Evolutionary conservation across 768 basidiomycete genomes (phyloP).

Genomic region (Lentinula detonsa): DNA sequence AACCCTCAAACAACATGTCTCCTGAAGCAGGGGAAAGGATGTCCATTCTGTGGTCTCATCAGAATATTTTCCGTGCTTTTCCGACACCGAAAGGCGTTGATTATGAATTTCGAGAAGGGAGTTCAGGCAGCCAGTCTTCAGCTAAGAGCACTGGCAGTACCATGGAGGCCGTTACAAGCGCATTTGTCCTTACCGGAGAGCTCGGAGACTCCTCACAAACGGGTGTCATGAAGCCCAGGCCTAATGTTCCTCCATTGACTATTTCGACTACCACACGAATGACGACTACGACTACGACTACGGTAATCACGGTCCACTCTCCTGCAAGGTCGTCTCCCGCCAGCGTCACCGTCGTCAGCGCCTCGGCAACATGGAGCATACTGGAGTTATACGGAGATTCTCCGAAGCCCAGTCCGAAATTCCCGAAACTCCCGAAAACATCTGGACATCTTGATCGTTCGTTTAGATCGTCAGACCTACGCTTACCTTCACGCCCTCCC

Average conservation of each 20-base stretch:
- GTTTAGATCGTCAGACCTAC: background rate
- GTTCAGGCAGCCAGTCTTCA: background rate
- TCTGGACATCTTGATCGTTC: background rate
- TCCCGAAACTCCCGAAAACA: background rate
- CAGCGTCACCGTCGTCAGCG: background rate
- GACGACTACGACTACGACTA: background rate
- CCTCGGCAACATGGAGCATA: constrained; percentile 7
- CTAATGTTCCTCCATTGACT: constrained; percentile 1
- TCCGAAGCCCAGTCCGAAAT: constrained; percentile 1
- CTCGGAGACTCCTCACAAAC: background rate
- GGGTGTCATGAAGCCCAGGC: background rate
- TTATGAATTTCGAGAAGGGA: background rate
- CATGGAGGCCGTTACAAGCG: background rate
- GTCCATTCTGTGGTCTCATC: constrained; percentile 7
- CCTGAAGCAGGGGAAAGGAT: background rate
- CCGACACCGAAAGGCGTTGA: background rate
- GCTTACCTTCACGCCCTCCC: background rate
- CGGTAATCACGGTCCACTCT: background rate
- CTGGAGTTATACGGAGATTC: constrained; percentile 6
- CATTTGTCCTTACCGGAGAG: background rate
- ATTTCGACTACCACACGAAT: constrained; percentile 5
- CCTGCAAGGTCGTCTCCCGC: background rate
- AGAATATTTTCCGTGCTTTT: constrained; percentile 8
- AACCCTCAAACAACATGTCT: background rate
- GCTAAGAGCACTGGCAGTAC: background rate